Base-by-base conservation (phyloP, 2,329 filamentous ascomycete genomes). In the Ceratocystis huliohia region DNA sequence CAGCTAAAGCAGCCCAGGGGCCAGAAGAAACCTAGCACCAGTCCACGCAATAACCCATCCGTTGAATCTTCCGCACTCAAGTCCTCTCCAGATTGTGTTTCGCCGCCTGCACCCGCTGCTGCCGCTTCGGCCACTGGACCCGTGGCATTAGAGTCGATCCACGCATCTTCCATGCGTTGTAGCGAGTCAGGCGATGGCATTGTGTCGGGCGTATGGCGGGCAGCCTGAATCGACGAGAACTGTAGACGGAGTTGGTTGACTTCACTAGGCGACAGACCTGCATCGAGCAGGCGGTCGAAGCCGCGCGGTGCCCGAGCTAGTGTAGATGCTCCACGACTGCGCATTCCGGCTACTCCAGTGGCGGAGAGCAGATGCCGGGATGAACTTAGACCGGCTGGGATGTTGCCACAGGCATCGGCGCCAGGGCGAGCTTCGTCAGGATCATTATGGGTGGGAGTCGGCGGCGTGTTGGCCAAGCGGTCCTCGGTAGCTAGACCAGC, bases 1-100 rank as follows among this genome's bases (percentile, higher is more conserved):
- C 92, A 96, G 64, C 88, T 85, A 66, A 93, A 78, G 72, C 89
- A 91, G 0, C 90, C 93, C 8, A 97, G 76, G 3, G 94, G 94
- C 84, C 93, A 97, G 74, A 99, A 88, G 79, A 97, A 99, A 0
- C 94, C 94, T 72, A 94, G 89, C 68, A 95, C 78, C 75, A 94
- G 90, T 3, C 92, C 94, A 76, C 87, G 89, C 67, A 97, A 80
- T 78, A 96, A 84, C 72, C 95, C 87, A 72, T 97, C 93, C 57
- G 96, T 78, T 10, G 88, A 82, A 0, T 83, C 85, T 17, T 75
- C 72, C 63, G 76, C 78, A 53, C 75, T 75, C n/a, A 71, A 70
- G 2, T 69, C 72, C 0, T 70, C 73, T 0, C 74, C 71, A 22
- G 63, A 74, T 63, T 72, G 73, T 30, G 46, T 22, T 3, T 65